Evolutionary conservation across 495 filamentous ascomycete species (phyloP).

Genomic region (Xanthoparmelia taractica): DNA sequence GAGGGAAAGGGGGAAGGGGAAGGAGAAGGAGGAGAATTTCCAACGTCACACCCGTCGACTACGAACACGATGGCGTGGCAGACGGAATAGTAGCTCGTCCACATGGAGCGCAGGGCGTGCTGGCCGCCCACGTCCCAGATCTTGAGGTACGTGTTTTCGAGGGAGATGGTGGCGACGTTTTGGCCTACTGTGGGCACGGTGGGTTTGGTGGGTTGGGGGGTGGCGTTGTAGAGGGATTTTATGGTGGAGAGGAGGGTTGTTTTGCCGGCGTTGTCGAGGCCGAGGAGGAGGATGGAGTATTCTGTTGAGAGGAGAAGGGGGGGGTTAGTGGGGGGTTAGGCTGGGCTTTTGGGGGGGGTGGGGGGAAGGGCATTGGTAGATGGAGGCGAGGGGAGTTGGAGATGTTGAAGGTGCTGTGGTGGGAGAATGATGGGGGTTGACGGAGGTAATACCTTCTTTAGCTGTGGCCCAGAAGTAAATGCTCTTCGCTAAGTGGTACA

Average conservation of each 20-base stretch:
- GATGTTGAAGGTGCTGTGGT: neutral
- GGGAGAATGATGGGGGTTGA: neutral
- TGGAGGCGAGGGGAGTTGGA: neutral
- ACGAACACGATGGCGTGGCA: constrained; percentile 97
- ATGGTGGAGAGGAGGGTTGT: constrained; percentile 96
- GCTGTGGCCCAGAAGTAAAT: constrained; percentile 89
- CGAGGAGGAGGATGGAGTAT: constrained; percentile 94
- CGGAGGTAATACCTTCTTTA: constrained; percentile 65
- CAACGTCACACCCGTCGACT: constrained; percentile 87
- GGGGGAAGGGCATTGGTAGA: neutral
- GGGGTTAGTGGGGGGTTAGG: too few species aligned
- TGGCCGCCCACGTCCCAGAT: constrained; percentile 98
- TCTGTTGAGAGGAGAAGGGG: constrained; percentile 46
- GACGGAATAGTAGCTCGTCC: constrained; percentile 89
- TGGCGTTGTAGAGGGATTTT: constrained; percentile 69
- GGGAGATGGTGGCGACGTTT: constrained; percentile 81
- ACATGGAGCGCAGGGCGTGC: constrained; percentile 76
- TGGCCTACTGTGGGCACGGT: constrained; percentile 97
- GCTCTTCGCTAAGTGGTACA: constrained; percentile 97
- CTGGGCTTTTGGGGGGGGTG: neutral
- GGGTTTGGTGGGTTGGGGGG: constrained; percentile 45
- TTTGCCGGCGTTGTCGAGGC: constrained; percentile 97
- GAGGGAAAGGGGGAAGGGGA: too few species aligned
- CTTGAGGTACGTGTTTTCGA: constrained; percentile 91
- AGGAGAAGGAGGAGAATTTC: constrained; percentile 39